phyloP scores from a whole-genome alignment of 1,284 basidiomycete genomes.

The Moesziomyces globuligerus region DNA sequence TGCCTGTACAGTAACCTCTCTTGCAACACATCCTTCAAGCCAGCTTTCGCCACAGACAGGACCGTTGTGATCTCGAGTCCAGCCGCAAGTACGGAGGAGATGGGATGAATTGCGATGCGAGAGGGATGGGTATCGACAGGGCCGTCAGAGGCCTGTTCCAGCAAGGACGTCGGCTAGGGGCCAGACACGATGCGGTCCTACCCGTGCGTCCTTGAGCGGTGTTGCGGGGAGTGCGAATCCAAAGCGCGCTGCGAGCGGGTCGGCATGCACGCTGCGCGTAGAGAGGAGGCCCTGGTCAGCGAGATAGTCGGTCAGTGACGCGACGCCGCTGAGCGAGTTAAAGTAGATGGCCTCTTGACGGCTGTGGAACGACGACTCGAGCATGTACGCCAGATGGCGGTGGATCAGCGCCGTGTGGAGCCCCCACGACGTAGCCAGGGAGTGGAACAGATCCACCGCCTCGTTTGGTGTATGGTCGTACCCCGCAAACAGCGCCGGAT shows the following conservation, averaged over 20 bases:
- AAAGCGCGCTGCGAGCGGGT: slow-evolving; percentile 29
- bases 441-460: slow-evolving; percentile 71
- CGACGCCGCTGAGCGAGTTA: slow-evolving; percentile 70
- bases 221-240: slow-evolving; percentile 10
- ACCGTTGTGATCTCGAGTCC: too few relatives aligned
- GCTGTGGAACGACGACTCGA: slow-evolving; percentile 70
- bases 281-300: slow-evolving; percentile 63
- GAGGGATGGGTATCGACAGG: background rate
- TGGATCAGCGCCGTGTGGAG: slow-evolving; percentile 72
- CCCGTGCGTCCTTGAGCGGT: background rate
- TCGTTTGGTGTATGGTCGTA: slow-evolving; percentile 70
- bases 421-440: slow-evolving; percentile 70
- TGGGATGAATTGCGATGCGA: slow-evolving; percentile 1
- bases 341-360: slow-evolving; percentile 71
- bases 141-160: slow-evolving; percentile 19
- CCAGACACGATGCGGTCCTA: slow-evolving; percentile 26
- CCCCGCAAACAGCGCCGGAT: slow-evolving; percentile 73
- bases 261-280: slow-evolving; percentile 6
- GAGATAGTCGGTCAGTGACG: slow-evolving; percentile 71
- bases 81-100: too few relatives aligned
- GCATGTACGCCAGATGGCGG: slow-evolving; percentile 73
- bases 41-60: too few relatives aligned
- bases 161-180: slow-evolving; percentile 15
- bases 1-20: background rate
- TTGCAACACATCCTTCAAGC: too few relatives aligned